Base-by-base conservation (phyloP, 192 early-diverging fungal species). In the Spinellus fusiger region DNA sequence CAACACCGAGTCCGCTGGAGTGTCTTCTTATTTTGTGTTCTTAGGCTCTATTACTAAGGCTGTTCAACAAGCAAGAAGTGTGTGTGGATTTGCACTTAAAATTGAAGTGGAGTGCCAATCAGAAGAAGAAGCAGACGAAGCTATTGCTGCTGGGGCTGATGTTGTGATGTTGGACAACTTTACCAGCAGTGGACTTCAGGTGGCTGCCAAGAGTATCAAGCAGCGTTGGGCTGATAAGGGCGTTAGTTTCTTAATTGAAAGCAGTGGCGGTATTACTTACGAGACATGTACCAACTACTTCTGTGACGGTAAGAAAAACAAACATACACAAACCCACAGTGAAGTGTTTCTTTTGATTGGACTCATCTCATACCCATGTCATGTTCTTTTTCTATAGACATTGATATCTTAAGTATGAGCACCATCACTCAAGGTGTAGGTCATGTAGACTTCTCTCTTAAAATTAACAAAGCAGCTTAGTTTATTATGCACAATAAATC, bases 161-260 rank as follows among this genome's bases (percentile, higher is more conserved):
- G 88, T 98, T 68, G 83, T 98, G 64, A 98, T 98, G 96, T 73
- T 98, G 29, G 96, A 98, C 65, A 98, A 98, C 71, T 93, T 93
- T 67, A 74, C 86, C 26, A 87, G 88, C 1, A 81, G 83, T 3
- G 79, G 69, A 0, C 76, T 98, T 59, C 77, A 81, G 61, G 26
- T 61, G 0, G 83, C 86, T 27, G 91, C 91, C 1, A 72, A 70
- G 54, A 87, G 73, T 34, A 75, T 98, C 64, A 95, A 95, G 68
- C 66, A 89, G 40, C 71, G 82, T 47, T 93, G 89, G 80, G 70
- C 75, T 20, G 70, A 55, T 5, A 75, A 74, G 31, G 86, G 86
- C 18, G 71, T 81, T 34, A 76, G 70, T n/a, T 83, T 93, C 57
- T 79, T 96, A 65, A 80, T 98, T 28, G 96, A 98, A 66, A 91